A percentile compares a stretch with the other conserved stretches of the same genome.
Evolutionary conservation across 768 basidiomycete genomes (phyloP).

Genomic region (Kwoniella heveanensis): DNA sequence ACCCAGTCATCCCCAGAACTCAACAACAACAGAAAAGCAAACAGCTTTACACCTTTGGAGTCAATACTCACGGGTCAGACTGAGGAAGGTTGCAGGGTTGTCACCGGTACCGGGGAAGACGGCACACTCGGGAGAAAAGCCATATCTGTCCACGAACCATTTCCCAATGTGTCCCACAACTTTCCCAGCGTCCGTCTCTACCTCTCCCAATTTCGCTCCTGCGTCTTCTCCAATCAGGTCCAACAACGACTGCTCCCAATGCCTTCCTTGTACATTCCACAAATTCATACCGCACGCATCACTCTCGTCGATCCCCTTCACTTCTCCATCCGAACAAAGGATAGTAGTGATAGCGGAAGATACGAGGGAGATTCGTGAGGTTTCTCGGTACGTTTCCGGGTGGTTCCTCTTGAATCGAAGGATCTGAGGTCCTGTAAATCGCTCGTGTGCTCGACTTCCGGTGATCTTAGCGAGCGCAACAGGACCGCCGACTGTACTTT

Average conservation of each 20-base stretch:
- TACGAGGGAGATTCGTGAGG: slow-evolving; percentile 73
- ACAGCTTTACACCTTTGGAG: too few relatives aligned
- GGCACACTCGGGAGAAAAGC: slow-evolving; percentile 71
- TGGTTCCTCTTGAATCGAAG: slow-evolving; percentile 62
- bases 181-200: slow-evolving; percentile 73
- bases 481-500: slow-evolving; percentile 69
- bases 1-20: not conserved
- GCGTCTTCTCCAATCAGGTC: slow-evolving; percentile 62
- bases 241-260: slow-evolving; percentile 71
- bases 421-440: slow-evolving; percentile 87
- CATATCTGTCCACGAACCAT: slow-evolving; percentile 78
- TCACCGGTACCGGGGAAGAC: slow-evolving; percentile 87
- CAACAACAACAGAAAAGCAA: too few relatives aligned
- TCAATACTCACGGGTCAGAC: slow-evolving; percentile 52
- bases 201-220: slow-evolving; percentile 72
- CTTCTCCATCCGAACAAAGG: slow-evolving; percentile 66
- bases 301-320: slow-evolving; percentile 80
- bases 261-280: slow-evolving; percentile 66
- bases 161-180: slow-evolving; percentile 66
- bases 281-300: slow-evolving; percentile 91
- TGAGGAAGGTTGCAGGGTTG: slow-evolving; percentile 80
- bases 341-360: slow-evolving; percentile 81
- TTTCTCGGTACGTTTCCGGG: slow-evolving; percentile 60
- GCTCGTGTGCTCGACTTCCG: slow-evolving; percentile 80
- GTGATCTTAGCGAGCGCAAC: slow-evolving; percentile 73